These are phyloP conservation scores for Talaromyces sp. DNA, from an alignment of 2,329 filamentous ascomycete genomes.

Conservation along the genomic window DNA sequence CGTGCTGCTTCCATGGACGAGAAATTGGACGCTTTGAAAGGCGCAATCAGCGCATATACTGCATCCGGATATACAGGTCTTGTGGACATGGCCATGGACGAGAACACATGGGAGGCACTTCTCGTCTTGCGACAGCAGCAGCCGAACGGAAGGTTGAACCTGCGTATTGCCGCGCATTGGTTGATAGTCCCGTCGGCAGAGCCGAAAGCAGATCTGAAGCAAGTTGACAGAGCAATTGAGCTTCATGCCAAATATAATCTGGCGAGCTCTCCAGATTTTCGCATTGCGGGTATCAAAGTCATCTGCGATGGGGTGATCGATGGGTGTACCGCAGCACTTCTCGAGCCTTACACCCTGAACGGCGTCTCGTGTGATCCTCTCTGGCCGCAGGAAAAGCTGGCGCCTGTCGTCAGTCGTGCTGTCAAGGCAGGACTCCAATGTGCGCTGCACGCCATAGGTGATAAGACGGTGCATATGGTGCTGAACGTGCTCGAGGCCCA, in stretches of 20 bases:
- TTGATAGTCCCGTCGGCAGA: conserved; percentile 46
- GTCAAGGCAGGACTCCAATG: conserved; percentile 48
- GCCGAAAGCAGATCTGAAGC: conserved; percentile 39
- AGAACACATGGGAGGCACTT: conserved; percentile 48
- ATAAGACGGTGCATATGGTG: conserved; percentile 47
- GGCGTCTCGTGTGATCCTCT: conserved; percentile 46
- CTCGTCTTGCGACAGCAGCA: conserved; percentile 36
- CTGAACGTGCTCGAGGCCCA: conserved; percentile 48
- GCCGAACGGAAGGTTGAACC: conserved; percentile 35
- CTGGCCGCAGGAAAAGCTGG: conserved; percentile 46
- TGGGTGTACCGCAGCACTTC: conserved; percentile 51
- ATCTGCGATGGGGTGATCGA: conserved; percentile 54
- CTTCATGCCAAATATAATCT: conserved; percentile 42
- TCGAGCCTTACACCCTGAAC: conserved; percentile 48
- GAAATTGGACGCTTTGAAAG: conserved; percentile 42
- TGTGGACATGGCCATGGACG: conserved; percentile 56
- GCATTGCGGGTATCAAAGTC: conserved; percentile 51
- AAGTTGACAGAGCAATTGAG: conserved; percentile 49
- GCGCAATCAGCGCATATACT: conserved; percentile 46
- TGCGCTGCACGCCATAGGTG: conserved; percentile 55
- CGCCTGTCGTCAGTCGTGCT: conserved; percentile 46
- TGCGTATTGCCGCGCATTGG: conserved; percentile 52
- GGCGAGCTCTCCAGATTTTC: conserved; percentile 42
- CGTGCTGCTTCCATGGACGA: conserved; percentile 45
- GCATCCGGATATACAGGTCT: conserved; percentile 50